Evolutionary conservation across 2,329 filamentous ascomycete species (phyloP).

Genomic region (Penicillium sp.): DNA sequence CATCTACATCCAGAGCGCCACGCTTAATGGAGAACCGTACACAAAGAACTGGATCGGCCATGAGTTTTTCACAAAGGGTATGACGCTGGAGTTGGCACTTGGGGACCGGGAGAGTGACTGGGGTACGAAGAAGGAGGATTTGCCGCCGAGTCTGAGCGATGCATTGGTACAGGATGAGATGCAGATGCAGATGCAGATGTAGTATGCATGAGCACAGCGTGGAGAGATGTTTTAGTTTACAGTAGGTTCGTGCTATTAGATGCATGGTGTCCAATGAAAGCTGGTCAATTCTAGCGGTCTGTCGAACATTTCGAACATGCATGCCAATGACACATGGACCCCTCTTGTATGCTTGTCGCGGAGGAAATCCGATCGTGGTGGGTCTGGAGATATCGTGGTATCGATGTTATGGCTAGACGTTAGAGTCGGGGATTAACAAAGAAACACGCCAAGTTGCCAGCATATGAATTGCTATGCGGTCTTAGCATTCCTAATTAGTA

Average conservation of each 20-base stretch:
- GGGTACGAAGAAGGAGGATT: slow-evolving; percentile 64
- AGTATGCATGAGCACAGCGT: slow-evolving; percentile 11
- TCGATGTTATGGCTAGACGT: neutral
- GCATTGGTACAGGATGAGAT: slow-evolving; percentile 17
- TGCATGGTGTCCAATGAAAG: slow-evolving; percentile 12
- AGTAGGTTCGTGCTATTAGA: neutral
- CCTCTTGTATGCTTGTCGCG: slow-evolving; percentile 1
- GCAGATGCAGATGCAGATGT: slow-evolving; percentile 7
- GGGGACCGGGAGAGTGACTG: slow-evolving; percentile 67
- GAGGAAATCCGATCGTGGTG: slow-evolving; percentile 21
- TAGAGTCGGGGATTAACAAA: neutral
- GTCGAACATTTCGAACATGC: slow-evolving; percentile 1
- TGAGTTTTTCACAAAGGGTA: slow-evolving; percentile 69
- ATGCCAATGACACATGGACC: slow-evolving; percentile 4
- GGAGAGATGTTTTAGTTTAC: neutral
- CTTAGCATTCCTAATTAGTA: neutral
- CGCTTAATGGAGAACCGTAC: slow-evolving; percentile 64
- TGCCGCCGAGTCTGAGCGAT: slow-evolving; percentile 58
- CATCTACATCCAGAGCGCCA: slow-evolving; percentile 70
- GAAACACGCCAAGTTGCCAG: neutral
- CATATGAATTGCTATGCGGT: neutral
- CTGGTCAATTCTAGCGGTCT: slow-evolving; percentile 13
- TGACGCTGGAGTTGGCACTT: slow-evolving; percentile 66
- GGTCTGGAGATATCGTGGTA: slow-evolving; percentile 5
- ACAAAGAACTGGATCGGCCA: slow-evolving; percentile 71